Base-by-base conservation (phyloP, 1,284 basidiomycete species). In the Papiliotrema laurentii region DNA sequence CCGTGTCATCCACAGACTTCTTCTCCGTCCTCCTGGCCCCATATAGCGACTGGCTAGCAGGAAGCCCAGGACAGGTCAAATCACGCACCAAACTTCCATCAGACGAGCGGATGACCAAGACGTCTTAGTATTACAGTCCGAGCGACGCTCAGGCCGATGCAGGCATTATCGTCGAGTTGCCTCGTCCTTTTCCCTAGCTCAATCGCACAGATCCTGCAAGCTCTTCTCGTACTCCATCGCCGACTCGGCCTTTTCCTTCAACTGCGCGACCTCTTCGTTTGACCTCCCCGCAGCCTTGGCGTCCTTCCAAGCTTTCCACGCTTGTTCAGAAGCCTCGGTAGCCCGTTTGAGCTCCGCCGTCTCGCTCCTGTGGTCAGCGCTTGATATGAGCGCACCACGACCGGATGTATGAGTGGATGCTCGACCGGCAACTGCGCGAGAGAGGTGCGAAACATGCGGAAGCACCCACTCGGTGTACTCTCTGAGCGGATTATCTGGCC, bases 201-300 rank as follows among this genome's bases (percentile, higher is more conserved):
- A 43, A 43, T 43, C 42, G 28, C 42, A 43, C 42, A 43, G 42
- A 34, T 43, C 42, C 31, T 43, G 42, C 30, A 43, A 43, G 42
- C 42, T 34, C 42, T 43, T 43, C n/a, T 43, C 42, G 28, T 33
- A 33, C 16, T 43, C 42, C 22, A 24, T 31, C 27, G 42, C 42
- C 28, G 42, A 10, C 28, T 43, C 30, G 1, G 42, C 42, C 42
- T 43, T 43, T 14, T 43, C 42, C 30, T 43, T 43, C 28, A 43
- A 19, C 19, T 43, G 28, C 18, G 16, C 42, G 16, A 43, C 42
- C 31, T 43, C 16, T 9, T 33, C 30, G 6, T 33, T 26, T 5
- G 42, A 19, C 10, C 21, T 33, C 5, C 42, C 42, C 14, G 26
- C 42, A 34, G 42, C 42, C 14, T 43, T 24, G 16, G 42, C 42